Conservation (phyloP, 1,284 basidiomycete species). For the Naganishia sp. region DNA sequence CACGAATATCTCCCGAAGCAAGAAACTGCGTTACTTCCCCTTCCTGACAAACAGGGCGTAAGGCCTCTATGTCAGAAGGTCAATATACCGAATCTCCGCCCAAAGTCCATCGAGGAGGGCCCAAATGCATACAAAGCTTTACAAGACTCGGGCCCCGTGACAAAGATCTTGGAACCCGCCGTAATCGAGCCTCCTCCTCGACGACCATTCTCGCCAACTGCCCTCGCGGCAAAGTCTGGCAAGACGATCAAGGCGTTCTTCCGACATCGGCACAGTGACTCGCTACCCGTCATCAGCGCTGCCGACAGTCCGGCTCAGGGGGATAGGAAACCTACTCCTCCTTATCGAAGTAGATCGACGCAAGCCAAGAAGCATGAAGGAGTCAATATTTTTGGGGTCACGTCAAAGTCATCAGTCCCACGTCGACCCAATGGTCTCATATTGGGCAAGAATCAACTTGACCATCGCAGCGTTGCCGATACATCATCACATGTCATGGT, state of each 20-base stretch:
- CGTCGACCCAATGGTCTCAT: no score
- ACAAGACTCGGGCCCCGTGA: background rate
- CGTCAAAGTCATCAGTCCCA: no score
- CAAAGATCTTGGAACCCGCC: background rate
- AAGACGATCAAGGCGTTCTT: slow-evolving; percentile 26
- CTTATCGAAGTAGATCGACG: background rate
- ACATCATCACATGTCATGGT: background rate
- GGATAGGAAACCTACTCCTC: no score
- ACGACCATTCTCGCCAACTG: slow-evolving; percentile 22
- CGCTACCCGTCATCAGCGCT: background rate
- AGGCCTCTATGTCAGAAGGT: background rate
- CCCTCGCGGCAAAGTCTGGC: slow-evolving; percentile 4
- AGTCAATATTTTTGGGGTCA: background rate
- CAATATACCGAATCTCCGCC: background rate
- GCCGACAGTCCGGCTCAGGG: no score
- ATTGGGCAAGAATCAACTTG: no score
- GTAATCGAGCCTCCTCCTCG: background rate
- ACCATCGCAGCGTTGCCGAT: background rate
- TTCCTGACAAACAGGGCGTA: no score
- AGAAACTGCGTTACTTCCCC: background rate
- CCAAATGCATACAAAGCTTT: background rate
- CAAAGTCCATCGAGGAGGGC: background rate
- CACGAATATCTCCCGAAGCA: background rate
- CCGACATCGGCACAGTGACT: background rate
- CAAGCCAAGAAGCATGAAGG: background rate